Percentiles rank a stretch among this genome's conserved stretches.
phyloP scores from a whole-genome alignment of 1,284 basidiomycete genomes.

The Butyriboletus appendiculatus region DNA sequence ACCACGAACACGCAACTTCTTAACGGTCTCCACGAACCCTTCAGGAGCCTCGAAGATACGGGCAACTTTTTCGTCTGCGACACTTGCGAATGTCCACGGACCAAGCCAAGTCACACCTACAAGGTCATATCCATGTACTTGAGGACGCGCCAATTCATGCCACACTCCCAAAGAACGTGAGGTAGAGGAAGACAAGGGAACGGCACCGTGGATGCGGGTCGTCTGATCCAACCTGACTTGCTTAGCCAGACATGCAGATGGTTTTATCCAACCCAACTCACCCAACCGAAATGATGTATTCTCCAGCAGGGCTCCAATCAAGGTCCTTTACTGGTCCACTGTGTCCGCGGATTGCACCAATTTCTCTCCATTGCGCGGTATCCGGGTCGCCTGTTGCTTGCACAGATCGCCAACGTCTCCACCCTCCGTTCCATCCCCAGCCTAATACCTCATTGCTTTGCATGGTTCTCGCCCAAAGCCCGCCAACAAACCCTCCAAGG shows the following conservation, averaged over 20 bases:
- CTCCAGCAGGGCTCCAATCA: conserved; percentile 82
- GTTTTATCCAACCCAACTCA: conserved; percentile 36
- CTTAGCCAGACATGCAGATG: neutral
- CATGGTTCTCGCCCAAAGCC: conserved; percentile 61
- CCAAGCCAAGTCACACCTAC: conserved; percentile 79
- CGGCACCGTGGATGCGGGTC: conserved; percentile 77
- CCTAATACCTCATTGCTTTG: conserved; percentile 68
- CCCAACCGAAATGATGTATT: conserved; percentile 85
- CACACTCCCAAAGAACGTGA: conserved; percentile 44
- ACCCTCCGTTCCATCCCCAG: conserved; percentile 92
- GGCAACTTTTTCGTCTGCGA: conserved; percentile 91
- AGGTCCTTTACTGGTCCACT: conserved; percentile 75
- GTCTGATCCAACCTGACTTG: conserved; percentile 79
- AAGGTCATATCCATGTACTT: conserved; percentile 94
- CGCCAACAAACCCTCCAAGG: conserved; percentile 88
- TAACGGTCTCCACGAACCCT: conserved; percentile 68
- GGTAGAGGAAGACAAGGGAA: conserved; percentile 18
- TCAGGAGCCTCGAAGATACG: conserved; percentile 89
- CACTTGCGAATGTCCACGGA: conserved; percentile 78
- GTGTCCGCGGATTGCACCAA: conserved; percentile 82
- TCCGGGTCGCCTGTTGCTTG: conserved; percentile 17
- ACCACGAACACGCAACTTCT: conserved; percentile 49
- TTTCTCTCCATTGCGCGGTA: conserved; percentile 68
- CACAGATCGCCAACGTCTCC: conserved; percentile 76
- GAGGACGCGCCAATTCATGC: conserved; percentile 89